Base-by-base conservation (phyloP, 164 flowering plant species). In the Magnolia kwangsiensis region DNA sequence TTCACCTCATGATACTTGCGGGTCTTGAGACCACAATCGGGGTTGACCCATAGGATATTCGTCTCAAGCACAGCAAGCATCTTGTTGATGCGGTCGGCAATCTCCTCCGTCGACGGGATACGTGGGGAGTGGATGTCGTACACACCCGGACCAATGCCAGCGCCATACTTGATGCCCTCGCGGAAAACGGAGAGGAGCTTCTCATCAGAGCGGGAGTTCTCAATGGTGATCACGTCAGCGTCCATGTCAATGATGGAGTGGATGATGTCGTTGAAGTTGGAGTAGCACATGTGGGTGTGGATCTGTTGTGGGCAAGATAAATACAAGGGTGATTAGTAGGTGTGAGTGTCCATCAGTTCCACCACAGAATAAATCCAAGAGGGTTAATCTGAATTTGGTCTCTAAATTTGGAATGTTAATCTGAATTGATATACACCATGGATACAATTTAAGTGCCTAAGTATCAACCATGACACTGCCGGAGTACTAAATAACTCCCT, bases 91-190 rank as follows among this genome's bases (percentile, higher is more conserved):
- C 98, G 85, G 82, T 93, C 98, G 1, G 94, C 95, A 72, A 95
- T 91, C 73, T 95, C 98, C 73, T 93, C 97, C 0, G 91, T 84
- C 4, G 98, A 86, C 63, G 98, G 98, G 73, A 95, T 95, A 63
- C 94, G 88, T 0, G 98, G 98, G 8, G 98, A 95, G 92, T 95
- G 98, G 84, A 95, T 92, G 82, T 93, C 98, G 51, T 95, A 93
- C 7, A 95, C 97, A 49, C 98, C 98, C 21, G 98, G 98, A 55
- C 98, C 98, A 74, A 95, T 95, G 31, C 98, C 98, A 74, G 98
- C 95, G 77, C 94, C 97, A 67, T 91, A 95, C 82, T 88, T 92
- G 58, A 93, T 93, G 70, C 98, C 98, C 83, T 93, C 98, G 6
- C 93, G 93, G 97, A 95, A 93, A 37, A 93, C 98, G 0, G 98